Percentiles rank a stretch among this genome's conserved stretches.
Conservation (phyloP, 129 eudicot species). For the Solidago caesia region DNA sequence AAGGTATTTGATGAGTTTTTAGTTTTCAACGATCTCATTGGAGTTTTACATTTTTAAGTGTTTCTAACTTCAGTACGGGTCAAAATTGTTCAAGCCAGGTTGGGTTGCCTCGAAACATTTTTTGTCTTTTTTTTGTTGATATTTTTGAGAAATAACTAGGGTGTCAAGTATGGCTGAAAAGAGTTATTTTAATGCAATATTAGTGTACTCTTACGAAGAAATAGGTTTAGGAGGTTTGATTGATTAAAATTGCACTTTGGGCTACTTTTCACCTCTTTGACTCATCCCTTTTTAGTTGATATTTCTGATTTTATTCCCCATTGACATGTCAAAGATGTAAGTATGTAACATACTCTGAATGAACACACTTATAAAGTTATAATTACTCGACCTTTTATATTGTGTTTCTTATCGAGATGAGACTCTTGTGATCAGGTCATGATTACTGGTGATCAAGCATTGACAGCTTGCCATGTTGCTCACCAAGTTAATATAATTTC, state of each 20-base stretch:
- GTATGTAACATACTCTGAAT: not conserved
- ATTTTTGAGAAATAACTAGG: too few species aligned
- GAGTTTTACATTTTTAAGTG: too few species aligned
- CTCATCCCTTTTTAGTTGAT: not conserved
- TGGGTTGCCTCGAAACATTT: too few species aligned
- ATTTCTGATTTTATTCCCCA: not conserved
- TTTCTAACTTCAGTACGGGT: too few species aligned
- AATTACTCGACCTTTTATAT: not conserved
- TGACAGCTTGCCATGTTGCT: slow-evolving; percentile 99
- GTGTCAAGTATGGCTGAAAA: too few species aligned
- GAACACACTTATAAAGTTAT: not conserved
- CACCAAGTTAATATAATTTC: slow-evolving; percentile 79
- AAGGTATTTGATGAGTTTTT: too few species aligned
- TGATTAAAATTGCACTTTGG: not conserved
- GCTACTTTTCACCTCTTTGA: not conserved
- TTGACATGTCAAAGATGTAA: not conserved
- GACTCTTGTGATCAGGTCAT: slow-evolving; percentile 51
- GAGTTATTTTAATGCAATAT: too few species aligned
- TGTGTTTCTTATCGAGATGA: not conserved
- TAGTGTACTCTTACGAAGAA: not conserved
- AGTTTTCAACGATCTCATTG: too few species aligned
- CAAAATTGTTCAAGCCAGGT: too few species aligned
- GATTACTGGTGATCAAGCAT: slow-evolving; percentile 99
- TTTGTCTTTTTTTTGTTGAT: too few species aligned
- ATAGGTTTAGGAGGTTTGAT: not conserved